A percentile compares a stretch with the other conserved stretches of the same genome.
Evolutionary conservation across 352 stramenopile species (phyloP).

Genomic region (Saprolegnia diclina): DNA sequence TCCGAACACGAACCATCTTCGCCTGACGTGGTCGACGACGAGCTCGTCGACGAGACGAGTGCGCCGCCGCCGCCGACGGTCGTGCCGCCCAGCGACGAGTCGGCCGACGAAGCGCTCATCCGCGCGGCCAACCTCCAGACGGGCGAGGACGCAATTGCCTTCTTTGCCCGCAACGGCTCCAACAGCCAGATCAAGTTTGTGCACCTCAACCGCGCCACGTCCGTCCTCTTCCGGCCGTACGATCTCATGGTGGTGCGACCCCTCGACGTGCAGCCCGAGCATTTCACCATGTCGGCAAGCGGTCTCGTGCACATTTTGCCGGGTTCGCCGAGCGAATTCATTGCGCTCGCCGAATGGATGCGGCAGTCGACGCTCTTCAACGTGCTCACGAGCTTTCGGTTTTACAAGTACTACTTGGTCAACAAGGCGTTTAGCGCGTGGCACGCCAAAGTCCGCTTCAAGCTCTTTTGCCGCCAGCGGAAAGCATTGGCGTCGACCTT

Average conservation of each 20-base stretch:
- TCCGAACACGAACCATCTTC: conserved; percentile 6
- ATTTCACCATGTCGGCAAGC: conserved; percentile 89
- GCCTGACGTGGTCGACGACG: neutral
- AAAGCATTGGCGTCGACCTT: conserved; percentile 74
- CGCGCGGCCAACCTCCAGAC: conserved; percentile 32
- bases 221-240: conserved; percentile 84
- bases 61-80: neutral
- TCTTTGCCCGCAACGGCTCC: conserved; percentile 89
- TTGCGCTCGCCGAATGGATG: conserved; percentile 92
- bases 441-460: conserved; percentile 85
- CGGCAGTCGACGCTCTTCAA: conserved; percentile 92
- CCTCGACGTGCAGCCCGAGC: conserved; percentile 71
- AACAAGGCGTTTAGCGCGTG: conserved; percentile 87
- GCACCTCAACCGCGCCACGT: conserved; percentile 80
- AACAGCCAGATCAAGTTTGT: conserved; percentile 93
- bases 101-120: conserved; percentile 25
- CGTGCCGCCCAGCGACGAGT: conserved; percentile 6
- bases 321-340: conserved; percentile 86
- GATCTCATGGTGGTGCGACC: conserved; percentile 85
- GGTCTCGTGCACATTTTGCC: conserved; percentile 68
- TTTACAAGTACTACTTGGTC: conserved; percentile 93
- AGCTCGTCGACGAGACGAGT: neutral
- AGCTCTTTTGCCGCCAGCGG: conserved; percentile 86
- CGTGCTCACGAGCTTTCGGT: conserved; percentile 89
- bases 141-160: conserved; percentile 90